phyloP scores from a whole-genome alignment of 768 basidiomycete genomes.

The Gautieria morchelliformis region DNA sequence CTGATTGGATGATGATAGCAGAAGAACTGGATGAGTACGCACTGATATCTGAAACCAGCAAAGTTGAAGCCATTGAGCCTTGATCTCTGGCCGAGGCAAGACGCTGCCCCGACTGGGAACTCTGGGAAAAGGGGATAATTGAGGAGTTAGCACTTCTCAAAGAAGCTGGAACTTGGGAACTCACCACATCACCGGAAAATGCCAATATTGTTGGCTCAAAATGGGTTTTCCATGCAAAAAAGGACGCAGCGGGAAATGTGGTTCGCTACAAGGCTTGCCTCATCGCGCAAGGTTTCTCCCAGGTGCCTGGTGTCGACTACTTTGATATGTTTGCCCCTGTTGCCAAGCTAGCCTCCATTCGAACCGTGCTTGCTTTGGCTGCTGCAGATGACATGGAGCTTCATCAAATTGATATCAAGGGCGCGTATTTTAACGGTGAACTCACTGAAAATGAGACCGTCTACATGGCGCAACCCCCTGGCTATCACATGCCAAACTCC shows the following conservation, averaged over 20 bases:
- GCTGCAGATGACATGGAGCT: conserved; percentile 24
- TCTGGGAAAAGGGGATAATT: conserved; percentile 18
- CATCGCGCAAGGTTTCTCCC: conserved; percentile 17
- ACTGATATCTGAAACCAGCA: conserved; percentile 8
- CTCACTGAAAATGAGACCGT: conserved; percentile 19
- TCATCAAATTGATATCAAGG: conserved; percentile 32
- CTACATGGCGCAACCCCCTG: conserved; percentile 28
- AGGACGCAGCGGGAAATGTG: conserved; percentile 16
- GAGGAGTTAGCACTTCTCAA: conserved; percentile 16
- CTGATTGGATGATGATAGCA: not conserved
- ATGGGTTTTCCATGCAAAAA: conserved; percentile 22
- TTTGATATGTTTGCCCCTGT: conserved; percentile 13
- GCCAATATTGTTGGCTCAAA: conserved; percentile 16
- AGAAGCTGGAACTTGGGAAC: conserved; percentile 13
- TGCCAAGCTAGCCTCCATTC: conserved; percentile 18
- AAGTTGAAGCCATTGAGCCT: conserved; percentile 8
- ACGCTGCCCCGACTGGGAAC: conserved; percentile 17
- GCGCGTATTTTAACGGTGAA: conserved; percentile 29
- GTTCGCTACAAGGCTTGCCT: conserved; percentile 23
- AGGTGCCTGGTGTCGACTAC: conserved; percentile 27
- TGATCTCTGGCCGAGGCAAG: conserved; percentile 14
- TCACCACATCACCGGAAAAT: conserved; percentile 15
- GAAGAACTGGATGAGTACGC: not conserved
- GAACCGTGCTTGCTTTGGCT: conserved; percentile 27
- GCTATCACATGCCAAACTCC: conserved; percentile 14